phyloP scores from a whole-genome alignment of 331 rosid genomes.

The Arachis monticola region DNA sequence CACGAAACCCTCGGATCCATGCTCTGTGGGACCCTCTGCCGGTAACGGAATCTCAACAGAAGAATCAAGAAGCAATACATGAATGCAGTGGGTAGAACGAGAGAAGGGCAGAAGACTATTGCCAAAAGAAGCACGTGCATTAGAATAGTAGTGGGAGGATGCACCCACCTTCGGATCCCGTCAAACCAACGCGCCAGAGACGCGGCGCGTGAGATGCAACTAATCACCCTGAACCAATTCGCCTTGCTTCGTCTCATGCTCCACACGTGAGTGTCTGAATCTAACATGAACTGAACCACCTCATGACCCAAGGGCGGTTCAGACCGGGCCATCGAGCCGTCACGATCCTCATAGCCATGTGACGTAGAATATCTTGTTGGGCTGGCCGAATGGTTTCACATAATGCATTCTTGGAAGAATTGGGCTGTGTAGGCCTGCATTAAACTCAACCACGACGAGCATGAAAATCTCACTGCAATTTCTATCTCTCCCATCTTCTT shows the following conservation, averaged over 20 bases:
- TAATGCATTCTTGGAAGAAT: slow-evolving; percentile 87
- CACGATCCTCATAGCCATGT: slow-evolving; percentile 76
- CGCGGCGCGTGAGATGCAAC: slow-evolving; percentile 63
- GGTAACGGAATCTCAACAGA: slow-evolving; percentile 51
- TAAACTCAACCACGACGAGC: slow-evolving; percentile 75
- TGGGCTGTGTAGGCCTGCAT: slow-evolving; percentile 77
- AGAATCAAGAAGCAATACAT: slow-evolving; percentile 73
- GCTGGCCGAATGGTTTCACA: slow-evolving; percentile 73
- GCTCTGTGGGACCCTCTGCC: slow-evolving; percentile 47
- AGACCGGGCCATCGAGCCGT: slow-evolving; percentile 72
- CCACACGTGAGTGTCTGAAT: slow-evolving; percentile 83
- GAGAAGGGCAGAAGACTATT: slow-evolving; percentile 60
- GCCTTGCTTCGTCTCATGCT: slow-evolving; percentile 91
- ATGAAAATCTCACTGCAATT: slow-evolving; percentile 75
- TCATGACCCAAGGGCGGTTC: slow-evolving; percentile 87
- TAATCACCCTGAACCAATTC: slow-evolving; percentile 72
- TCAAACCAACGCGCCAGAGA: slow-evolving; percentile 62
- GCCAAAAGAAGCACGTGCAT: slow-evolving; percentile 63
- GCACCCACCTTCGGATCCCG: slow-evolving; percentile 72
- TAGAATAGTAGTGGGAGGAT: slow-evolving; percentile 71
- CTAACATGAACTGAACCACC: slow-evolving; percentile 82
- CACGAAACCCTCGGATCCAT: slow-evolving; percentile 75
- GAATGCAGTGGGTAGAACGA: slow-evolving; percentile 72
- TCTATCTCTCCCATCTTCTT: slow-evolving; percentile 92
- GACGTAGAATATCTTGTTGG: slow-evolving; percentile 80